Evolutionary conservation across 1,139 yeast genomes (phyloP), one percentile per base, ranked within the genome.

Genomic region (Candida sanyaensis): DNA sequence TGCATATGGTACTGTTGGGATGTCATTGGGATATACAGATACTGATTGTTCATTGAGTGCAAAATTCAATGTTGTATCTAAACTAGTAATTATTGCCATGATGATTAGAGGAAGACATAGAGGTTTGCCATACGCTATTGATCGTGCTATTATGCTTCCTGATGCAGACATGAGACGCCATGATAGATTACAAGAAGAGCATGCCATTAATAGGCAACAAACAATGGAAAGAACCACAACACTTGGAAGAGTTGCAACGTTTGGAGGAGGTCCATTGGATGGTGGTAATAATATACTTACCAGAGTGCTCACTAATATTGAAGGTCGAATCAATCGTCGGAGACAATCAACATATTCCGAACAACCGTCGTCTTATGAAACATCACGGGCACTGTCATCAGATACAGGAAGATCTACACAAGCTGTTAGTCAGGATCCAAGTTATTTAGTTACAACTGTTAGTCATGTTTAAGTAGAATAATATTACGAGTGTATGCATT

Each of bases 1-100:
- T 58, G 99, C 99, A 0, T 95, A 93, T 65, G 97, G 97, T 64
- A 92, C 97, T 0, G 98, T 92, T 41, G 99, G 99, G 0, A 68
- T 92, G 54, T 87, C 96, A 3, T 68, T 91, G 50, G 99, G 99
- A 0, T 91, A 83, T 56, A 88, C 96, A 0, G 72, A 70, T 41
- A 71, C 80, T 6, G 71, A 80, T 53, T 75, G 90, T 5, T 88
- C 97, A 2, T 80, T 93, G 44, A 77, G 87, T 12, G 91, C 83
- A 0, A 80, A 86, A 61, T 89, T 93, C 59, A 78, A 81, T 28
- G 78, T 80, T 0, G 60, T 93, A 9, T 87, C 96, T 2, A 95
- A 95, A 61, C 73, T 93, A 44, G 89, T 92, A 2, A 83, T 93
- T 41, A 84, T 90, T 53, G 95, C 92, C 5, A 82, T 91, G 85